Base-by-base conservation (phyloP, 805 yeast species). In the Hanseniaspora singularis region DNA sequence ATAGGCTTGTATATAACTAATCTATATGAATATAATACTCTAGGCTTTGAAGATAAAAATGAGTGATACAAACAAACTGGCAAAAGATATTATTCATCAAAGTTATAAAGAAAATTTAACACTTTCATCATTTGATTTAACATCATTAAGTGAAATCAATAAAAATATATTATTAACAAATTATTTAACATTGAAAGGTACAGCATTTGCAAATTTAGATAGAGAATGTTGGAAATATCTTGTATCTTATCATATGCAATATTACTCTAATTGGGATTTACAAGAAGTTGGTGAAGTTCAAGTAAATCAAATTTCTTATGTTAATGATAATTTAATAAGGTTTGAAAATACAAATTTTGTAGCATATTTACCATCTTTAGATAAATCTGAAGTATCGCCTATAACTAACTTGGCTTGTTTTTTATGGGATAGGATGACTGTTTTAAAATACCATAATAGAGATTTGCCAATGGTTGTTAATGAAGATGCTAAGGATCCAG, bases 181-280 rank as follows among this genome's bases (percentile, higher is more conserved):
- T 32, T 43, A 43, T n/a, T 20, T 43, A 4, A 43, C 48, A 3
- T 15, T 43, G 14, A 43, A 43, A 22, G 48, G 48, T 3, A 36
- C 48, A n/a, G 48, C 48, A 3, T 43, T 43, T 20, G 36, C 40
- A 2, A 31, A 33, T 24, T 28, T 43, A 12, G 41, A 43, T 16
- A 43, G 48, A 37, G 48, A 43, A 24, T 43, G 48, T 18, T 43
- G 48, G 48, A 43, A 43, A 16, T 43, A 37, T 27, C 14, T 43
- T 8, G 48, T 37, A 3, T 37, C 48, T 3, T 43, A 43, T 27
- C 31, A 43, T 16, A 18, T 43, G 10, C 48, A 43, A 23, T 43
- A 20, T 28, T 43, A 28, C 11, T 18, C 32, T 5, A 43, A 43
- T 22, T 43, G 48, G 48, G 48, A 43, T 31, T 15, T 43, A n/a